A percentile compares a stretch with the other conserved stretches of the same genome.
Evolutionary conservation across 106 monocot species (phyloP).

Genomic region (Chionographis japonica): DNA sequence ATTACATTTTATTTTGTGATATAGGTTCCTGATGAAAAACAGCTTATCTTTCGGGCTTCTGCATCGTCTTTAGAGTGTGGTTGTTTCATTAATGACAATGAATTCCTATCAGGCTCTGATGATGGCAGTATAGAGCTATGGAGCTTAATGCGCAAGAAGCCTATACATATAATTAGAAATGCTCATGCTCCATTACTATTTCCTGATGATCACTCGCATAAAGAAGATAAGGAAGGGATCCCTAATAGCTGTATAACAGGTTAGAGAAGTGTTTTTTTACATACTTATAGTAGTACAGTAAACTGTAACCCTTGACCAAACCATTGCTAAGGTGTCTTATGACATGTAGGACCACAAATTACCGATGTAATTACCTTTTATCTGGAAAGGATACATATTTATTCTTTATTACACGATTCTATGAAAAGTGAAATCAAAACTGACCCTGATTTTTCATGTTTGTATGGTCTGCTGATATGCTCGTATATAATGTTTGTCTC

Average conservation of each 20-base stretch:
- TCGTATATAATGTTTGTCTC: constrained; percentile 5
- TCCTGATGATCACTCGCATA: constrained; percentile 11
- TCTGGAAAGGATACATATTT: too few relatives aligned
- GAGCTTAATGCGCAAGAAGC: constrained; percentile 77
- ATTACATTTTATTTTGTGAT: constrained; percentile 4
- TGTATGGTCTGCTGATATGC: background rate
- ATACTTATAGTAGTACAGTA: too few relatives aligned
- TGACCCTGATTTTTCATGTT: too few relatives aligned
- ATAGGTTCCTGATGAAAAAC: constrained; percentile 86
- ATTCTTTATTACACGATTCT: background rate
- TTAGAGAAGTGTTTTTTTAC: background rate
- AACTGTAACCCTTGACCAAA: too few relatives aligned
- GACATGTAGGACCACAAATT: too few relatives aligned
- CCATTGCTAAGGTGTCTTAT: too few relatives aligned
- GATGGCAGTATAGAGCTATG: constrained; percentile 90
- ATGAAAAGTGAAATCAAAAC: background rate
- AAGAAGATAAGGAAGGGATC: constrained; percentile 14
- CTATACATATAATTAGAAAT: constrained; percentile 73
- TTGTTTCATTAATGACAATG: constrained; percentile 84
- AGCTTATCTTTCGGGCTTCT: constrained; percentile 67
- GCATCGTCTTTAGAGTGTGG: constrained; percentile 79
- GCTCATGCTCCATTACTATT: constrained; percentile 69
- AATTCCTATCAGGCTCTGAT: constrained; percentile 91
- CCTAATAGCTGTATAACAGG: constrained; percentile 35
- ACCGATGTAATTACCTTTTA: too few relatives aligned